phyloP scores from a whole-genome alignment of 2,329 filamentous ascomycete genomes.

The Paecilomyces sp. region DNA sequence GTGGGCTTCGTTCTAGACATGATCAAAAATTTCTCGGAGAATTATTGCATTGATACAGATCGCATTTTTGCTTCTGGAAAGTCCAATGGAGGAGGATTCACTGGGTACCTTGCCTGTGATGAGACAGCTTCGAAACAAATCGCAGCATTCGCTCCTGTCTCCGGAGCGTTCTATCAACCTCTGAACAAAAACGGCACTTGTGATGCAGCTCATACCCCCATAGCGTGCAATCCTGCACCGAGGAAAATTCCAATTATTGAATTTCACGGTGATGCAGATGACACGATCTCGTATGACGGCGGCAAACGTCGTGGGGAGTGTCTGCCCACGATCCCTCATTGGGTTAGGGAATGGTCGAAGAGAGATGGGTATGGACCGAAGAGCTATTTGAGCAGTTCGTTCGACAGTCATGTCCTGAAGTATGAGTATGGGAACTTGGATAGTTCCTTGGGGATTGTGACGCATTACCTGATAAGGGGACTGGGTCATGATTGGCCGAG shows the following conservation, averaged over 20 bases:
- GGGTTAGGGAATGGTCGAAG: slow-evolving; percentile 13
- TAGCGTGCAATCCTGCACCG: slow-evolving; percentile 19
- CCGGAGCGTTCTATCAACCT: slow-evolving; percentile 39
- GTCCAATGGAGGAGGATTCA: slow-evolving; percentile 49
- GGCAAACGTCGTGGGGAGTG: slow-evolving; percentile 14
- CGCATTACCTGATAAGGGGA: slow-evolving; percentile 9
- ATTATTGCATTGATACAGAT: slow-evolving; percentile 39
- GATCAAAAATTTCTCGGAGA: slow-evolving; percentile 18
- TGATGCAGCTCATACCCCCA: slow-evolving; percentile 7
- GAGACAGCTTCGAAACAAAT: slow-evolving; percentile 33
- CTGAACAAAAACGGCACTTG: slow-evolving; percentile 9
- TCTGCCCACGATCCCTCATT: slow-evolving; percentile 15
- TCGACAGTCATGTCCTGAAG: slow-evolving; percentile 2
- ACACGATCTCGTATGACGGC: slow-evolving; percentile 34
- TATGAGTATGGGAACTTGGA: slow-evolving; percentile 5
- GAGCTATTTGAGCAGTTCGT: slow-evolving; percentile 3
- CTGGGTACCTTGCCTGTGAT: slow-evolving; percentile 42
- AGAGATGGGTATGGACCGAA: slow-evolving; percentile 15
- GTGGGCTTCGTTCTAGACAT: slow-evolving; percentile 40
- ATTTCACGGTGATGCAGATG: slow-evolving; percentile 37
- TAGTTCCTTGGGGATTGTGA: slow-evolving; percentile 4
- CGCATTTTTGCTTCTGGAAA: slow-evolving; percentile 45
- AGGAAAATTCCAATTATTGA: slow-evolving; percentile 34
- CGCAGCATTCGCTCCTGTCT: slow-evolving; percentile 45
- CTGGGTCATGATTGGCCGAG: slow-evolving; percentile 15